Percentiles rank a stretch among this genome's conserved stretches.
phyloP scores from a whole-genome alignment of 148 eudicot genomes.

The Vaccinium vitisidaea region DNA sequence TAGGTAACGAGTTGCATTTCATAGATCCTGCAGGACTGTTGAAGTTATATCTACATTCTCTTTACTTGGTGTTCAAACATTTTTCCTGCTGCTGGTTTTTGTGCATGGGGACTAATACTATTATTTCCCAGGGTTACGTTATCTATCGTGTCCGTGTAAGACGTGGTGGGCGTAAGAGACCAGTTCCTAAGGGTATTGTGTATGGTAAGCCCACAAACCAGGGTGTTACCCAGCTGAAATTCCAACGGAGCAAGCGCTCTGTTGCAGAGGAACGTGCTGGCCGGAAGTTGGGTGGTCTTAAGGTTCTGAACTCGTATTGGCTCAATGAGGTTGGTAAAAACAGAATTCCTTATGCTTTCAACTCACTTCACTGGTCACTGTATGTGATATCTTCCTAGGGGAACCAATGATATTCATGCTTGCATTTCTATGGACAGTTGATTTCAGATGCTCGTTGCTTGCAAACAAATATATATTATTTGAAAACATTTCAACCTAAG shows the following conservation, averaged over 20 bases:
- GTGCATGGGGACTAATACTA: background rate
- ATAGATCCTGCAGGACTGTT: background rate
- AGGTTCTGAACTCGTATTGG: slow-evolving; percentile 52
- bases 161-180: slow-evolving; percentile 45
- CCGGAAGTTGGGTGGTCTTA: slow-evolving; percentile 36
- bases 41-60: background rate
- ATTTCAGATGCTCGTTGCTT: no score
- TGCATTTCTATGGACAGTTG: background rate
- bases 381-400: background rate
- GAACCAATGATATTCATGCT: background rate
- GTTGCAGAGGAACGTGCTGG: slow-evolving; percentile 50
- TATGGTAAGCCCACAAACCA: slow-evolving; percentile 45
- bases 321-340: slow-evolving; percentile 34
- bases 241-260: slow-evolving; percentile 45
- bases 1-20: background rate
- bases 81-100: background rate
- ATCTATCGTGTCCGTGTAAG: slow-evolving; percentile 40
- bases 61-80: background rate
- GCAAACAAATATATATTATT: no score
- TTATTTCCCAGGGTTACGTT: slow-evolving; percentile 27
- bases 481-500: no score
- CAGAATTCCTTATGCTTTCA: background rate
- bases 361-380: background rate
- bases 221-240: slow-evolving; percentile 44
- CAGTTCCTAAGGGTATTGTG: slow-evolving; percentile 45